Conservation (phyloP, 108 stramenopile species). For the Bacterosira constricta region DNA sequence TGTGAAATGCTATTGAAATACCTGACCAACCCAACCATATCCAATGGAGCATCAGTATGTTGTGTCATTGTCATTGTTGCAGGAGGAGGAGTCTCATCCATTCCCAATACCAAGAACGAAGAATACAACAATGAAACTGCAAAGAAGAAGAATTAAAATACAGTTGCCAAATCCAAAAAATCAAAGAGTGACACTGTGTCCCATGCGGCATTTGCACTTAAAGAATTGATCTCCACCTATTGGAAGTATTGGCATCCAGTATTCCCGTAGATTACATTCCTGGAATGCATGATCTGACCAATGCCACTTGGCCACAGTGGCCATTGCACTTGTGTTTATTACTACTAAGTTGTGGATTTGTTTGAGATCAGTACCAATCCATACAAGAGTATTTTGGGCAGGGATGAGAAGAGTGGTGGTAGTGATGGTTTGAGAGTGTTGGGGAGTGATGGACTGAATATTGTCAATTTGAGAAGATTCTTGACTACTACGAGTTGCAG, state of each 20-base stretch:
- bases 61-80: conserved; percentile 76
- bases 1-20: conserved; percentile 81
- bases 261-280: conserved; percentile 84
- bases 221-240: conserved; percentile 69
- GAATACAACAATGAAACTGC: no score
- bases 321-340: conserved; percentile 77
- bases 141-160: conserved; percentile 25
- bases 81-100: conserved; percentile 60
- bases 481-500: conserved; percentile 17
- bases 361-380: conserved; percentile 78
- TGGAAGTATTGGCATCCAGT: conserved; percentile 56
- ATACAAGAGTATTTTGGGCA: conserved; percentile 48
- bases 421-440: conserved; percentile 34
- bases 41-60: conserved; percentile 55
- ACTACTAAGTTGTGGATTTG: conserved; percentile 42
- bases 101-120: no score
- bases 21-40: conserved; percentile 60
- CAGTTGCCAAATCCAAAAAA: conserved; percentile 20
- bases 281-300: conserved; percentile 80
- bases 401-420: no score
- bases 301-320: conserved; percentile 87
- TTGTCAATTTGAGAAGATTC: conserved; percentile 67
- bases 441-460: conserved; percentile 80
- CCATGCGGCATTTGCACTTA: conserved; percentile 12
- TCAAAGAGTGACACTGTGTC: conserved; percentile 15